Evolutionary conservation across 441 rosid species (phyloP), one percentile per base, ranked within the genome.

Genomic region (Rhodomyrtus psidioides): DNA sequence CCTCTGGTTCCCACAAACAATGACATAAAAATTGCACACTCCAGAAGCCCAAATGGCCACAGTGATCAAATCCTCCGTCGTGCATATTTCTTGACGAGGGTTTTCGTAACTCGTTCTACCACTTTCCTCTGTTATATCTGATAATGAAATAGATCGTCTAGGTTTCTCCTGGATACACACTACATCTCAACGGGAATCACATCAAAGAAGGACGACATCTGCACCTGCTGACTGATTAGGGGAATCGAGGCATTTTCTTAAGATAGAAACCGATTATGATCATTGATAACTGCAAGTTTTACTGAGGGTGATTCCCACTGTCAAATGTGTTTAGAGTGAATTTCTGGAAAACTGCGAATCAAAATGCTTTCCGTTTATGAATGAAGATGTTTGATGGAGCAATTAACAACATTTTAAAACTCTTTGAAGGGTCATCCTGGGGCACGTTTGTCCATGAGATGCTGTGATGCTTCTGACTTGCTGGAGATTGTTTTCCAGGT

Each of bases 401-500:
- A 21, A 39, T 39, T 70, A 1, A 15, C n/a, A 21, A 10, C 49
- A 39, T 39, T 70, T 21, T 70, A 70, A 2, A 39, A 70, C 9
- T 21, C n/a, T 21, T 21, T 70, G 51, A 70, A 70, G 49, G 79
- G 5, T 70, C 9, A 2, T 21, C n/a, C n/a, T 10, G 49, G 13
- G 44, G 24, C 79, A 39, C 39, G 51, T 21, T 70, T 70, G 51
- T 21, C 79, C 79, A 70, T 39, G 44, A 21, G 79, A 70, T 70
- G 79, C n/a, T 70, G 21, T 70, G 49, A 70, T 6, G 79, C n/a
- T 70, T 70, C 79, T 70, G 46, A 70, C 79, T 70, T 70, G 51
- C 79, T 21, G 60, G 59, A 89, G 85, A 82, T 85, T 86, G 51
- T 81, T 82, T 89, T 91, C 46, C 94, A 96, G 99, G 93, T 93